Base-by-base conservation (phyloP, 371 early-diverging fungal genomes). In the Dinochytrium kinnereticum region DNA sequence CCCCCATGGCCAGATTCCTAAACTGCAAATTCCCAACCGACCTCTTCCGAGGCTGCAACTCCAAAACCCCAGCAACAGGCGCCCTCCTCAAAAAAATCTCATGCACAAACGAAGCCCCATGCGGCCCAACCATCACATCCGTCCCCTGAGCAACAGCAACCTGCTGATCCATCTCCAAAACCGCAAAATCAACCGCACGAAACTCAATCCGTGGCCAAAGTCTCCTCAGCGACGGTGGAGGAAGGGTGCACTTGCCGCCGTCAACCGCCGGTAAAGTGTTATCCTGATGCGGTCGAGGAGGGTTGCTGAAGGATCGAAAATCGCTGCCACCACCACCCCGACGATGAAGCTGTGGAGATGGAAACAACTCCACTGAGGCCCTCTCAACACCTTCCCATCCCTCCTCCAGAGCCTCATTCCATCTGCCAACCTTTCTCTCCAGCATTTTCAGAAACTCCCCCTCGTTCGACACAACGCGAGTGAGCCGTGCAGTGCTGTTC, bases 101-200 rank as follows among this genome's bases (percentile, higher is more conserved):
- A 44, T 73, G 61, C 1, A 67, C 57, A 59, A 77, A 73, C 10
- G 64, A 19, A 28, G 70, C 77, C 2, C 73, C 77, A 55, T 77
- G 74, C 30, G 73, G 65, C 1, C 77, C 77, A 5, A 77, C 51
- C 17, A 65, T 70, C 19, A 73, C 26, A 64, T 77, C 77, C 28
- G 77, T 73, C 0, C 50, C 73, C 26, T 70, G 73, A 24, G 77
- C 69, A 24, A 73, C 34, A 0, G 71, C 66, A 19, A 77, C 55
- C 39, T 73, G 77, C 40, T 73, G 71, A 7, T 70, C 77, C 31
- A 73, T 51, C 57, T 39, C 15, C 21, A 77, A 38, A 33, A 65
- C 13, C 13, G 70, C 77, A 57, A 77, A 77, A 39, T 77, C 77
- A 19, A 77, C 77, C 13, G 74, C 77, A 7, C 74, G 73, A 24